phyloP scores from a whole-genome alignment of 2,329 filamentous ascomycete genomes.

The Trichoderma sp. region DNA sequence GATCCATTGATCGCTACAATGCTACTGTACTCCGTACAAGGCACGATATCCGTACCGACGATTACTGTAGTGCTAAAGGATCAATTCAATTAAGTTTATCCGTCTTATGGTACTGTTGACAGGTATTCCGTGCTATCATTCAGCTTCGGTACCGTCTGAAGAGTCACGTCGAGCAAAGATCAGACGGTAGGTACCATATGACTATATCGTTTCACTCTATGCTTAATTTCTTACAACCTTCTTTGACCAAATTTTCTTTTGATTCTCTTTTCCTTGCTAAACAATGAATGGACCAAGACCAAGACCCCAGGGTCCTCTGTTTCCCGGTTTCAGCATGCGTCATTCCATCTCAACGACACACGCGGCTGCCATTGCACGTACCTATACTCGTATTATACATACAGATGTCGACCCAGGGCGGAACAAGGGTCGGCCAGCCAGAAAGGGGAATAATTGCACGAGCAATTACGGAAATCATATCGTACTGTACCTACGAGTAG shows the following conservation, averaged over 20 bases:
- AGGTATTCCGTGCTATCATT: not conserved
- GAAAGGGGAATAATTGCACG: not conserved
- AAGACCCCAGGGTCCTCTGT: not conserved
- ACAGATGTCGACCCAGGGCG: not conserved
- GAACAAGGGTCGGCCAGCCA: not conserved
- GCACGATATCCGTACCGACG: not conserved
- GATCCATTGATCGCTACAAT: not conserved
- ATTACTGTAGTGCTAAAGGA: not conserved
- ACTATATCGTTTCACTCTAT: not conserved
- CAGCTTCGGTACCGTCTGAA: not conserved
- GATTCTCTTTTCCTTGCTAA: not conserved
- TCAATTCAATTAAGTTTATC: not conserved
- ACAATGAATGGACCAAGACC: not conserved
- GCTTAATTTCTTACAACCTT: not conserved
- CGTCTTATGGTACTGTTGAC: not conserved
- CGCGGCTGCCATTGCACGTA: not conserved
- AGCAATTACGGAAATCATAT: not conserved
- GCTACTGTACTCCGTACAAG: not conserved
- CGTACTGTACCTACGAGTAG: too few species aligned
- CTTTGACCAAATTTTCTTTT: not conserved
- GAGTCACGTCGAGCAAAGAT: not conserved
- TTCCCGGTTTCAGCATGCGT: slow-evolving; percentile 5
- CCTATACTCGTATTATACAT: not conserved
- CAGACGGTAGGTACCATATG: not conserved
- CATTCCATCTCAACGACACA: not conserved